Percentiles rank a stretch among this genome's conserved stretches.
Evolutionary conservation across 108 stramenopile species (phyloP).

Genomic region (Cyclostephanos tholiformis): DNA sequence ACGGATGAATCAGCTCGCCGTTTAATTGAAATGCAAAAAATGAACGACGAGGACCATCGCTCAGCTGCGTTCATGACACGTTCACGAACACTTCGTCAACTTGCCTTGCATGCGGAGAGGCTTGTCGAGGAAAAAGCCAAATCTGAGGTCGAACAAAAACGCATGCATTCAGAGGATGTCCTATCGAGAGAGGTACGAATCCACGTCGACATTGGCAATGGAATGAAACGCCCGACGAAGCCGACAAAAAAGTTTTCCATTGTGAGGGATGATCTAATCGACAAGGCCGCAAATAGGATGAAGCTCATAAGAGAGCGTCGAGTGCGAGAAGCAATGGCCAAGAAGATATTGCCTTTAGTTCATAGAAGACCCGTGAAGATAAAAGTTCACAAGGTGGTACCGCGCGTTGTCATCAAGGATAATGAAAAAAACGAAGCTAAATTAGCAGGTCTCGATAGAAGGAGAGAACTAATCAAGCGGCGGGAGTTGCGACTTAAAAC

Average conservation of each 20-base stretch:
- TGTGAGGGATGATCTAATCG: conserved; percentile 10
- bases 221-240: not conserved
- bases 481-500: conserved; percentile 18
- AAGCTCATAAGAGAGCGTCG: conserved; percentile 14
- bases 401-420: conserved; percentile 3
- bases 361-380: not conserved
- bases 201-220: not conserved
- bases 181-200: not conserved
- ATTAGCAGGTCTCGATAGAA: not conserved
- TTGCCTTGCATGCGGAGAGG: conserved; percentile 2
- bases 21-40: conserved; percentile 20
- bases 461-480: conserved; percentile 7
- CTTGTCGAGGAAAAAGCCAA: conserved; percentile 9
- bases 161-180: conserved; percentile 23
- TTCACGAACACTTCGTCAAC: conserved; percentile 3
- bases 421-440: not conserved
- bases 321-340: conserved; percentile 5
- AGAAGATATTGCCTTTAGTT: conserved; percentile 12
- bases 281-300: conserved; percentile 22
- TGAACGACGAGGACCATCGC: conserved; percentile 24
- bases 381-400: conserved; percentile 1
- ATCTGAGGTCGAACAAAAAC: not conserved
- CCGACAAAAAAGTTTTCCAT: not conserved
- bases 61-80: conserved; percentile 4
- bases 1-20: not conserved